These are phyloP conservation scores for Hyphopichia homilentoma DNA, from an alignment of 805 yeast species.

Conservation along the genomic window DNA sequence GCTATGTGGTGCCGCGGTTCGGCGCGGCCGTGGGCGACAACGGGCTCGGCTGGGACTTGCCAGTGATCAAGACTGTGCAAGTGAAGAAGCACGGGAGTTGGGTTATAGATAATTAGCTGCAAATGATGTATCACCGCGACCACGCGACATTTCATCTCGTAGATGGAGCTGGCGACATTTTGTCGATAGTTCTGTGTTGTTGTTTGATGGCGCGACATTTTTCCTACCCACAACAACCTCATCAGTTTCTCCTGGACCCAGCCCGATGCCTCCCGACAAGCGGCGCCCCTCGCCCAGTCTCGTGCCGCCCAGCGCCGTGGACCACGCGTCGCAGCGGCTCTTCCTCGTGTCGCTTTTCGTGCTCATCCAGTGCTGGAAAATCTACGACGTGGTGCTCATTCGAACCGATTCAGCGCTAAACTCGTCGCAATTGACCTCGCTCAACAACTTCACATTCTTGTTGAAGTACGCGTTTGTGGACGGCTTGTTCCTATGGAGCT, in stretches of 20 bases:
- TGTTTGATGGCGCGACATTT: too few relatives aligned
- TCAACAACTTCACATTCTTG: conserved; percentile 54
- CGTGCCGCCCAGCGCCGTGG: conserved; percentile 64
- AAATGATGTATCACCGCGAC: too few relatives aligned
- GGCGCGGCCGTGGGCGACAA: conserved; percentile 85
- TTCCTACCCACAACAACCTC: too few relatives aligned
- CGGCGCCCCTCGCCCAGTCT: too few relatives aligned
- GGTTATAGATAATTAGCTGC: conserved; percentile 36
- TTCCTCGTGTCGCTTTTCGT: conserved; percentile 63
- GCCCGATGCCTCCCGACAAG: too few relatives aligned
- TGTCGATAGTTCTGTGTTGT: too few relatives aligned
- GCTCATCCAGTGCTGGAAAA: conserved; percentile 81
- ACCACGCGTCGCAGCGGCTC: conserved; percentile 72
- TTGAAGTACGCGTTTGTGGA: conserved; percentile 73
- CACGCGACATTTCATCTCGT: too few relatives aligned
- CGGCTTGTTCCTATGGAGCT: conserved; percentile 60
- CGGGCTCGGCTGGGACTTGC: conserved; percentile 85
- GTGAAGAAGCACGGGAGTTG: conserved; percentile 65
- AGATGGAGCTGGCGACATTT: too few relatives aligned
- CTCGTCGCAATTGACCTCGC: conserved; percentile 32
- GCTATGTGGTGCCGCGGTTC: conserved; percentile 86
- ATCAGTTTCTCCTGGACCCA: too few relatives aligned
- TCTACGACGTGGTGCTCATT: conserved; percentile 64
- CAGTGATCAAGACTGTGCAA: conserved; percentile 74
- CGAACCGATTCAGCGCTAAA: conserved; percentile 40